Evolutionary conservation across 2,329 filamentous ascomycete genomes (phyloP).

Genomic region (Fusarium annulatum): DNA sequence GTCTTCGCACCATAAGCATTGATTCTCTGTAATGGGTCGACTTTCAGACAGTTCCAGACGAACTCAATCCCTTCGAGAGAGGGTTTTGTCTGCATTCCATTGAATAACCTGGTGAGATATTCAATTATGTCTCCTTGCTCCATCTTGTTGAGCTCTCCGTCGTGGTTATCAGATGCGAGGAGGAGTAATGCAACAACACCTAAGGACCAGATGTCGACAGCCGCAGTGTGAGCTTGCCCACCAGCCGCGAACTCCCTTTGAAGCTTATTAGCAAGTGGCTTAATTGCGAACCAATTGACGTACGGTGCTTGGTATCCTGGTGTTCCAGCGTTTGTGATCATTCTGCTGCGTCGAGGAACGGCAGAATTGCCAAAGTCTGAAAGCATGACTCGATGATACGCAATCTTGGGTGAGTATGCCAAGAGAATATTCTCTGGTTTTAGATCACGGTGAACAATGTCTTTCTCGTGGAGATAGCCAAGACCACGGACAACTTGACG

Average conservation of each 20-base stretch:
- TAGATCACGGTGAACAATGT: conserved; percentile 64
- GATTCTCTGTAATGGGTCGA: conserved; percentile 43
- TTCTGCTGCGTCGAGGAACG: conserved; percentile 54
- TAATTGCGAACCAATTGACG: not conserved
- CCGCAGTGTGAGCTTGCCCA: conserved; percentile 47
- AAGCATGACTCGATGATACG: conserved; percentile 59
- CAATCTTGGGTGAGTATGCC: conserved; percentile 56
- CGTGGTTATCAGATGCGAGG: conserved; percentile 41
- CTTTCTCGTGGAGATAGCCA: conserved; percentile 60
- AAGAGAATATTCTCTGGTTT: conserved; percentile 67
- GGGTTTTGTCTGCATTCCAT: conserved; percentile 18
- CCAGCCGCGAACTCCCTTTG: conserved; percentile 53
- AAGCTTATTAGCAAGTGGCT: conserved; percentile 4
- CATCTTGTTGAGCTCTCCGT: conserved; percentile 45
- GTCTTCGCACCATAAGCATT: conserved; percentile 43
- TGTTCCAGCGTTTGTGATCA: conserved; percentile 60
- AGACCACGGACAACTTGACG: conserved; percentile 60
- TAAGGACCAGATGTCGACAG: conserved; percentile 65
- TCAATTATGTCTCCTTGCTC: conserved; percentile 42
- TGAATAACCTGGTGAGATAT: conserved; percentile 31
- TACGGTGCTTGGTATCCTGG: conserved; percentile 62
- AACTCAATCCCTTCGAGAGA: conserved; percentile 47
- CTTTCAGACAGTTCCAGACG: conserved; percentile 48
- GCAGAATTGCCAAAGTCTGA: conserved; percentile 65
- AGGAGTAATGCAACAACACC: conserved; percentile 58